Evolutionary conservation across 345 rosid genomes (phyloP).

Genomic region (Rhizophora mangle): DNA sequence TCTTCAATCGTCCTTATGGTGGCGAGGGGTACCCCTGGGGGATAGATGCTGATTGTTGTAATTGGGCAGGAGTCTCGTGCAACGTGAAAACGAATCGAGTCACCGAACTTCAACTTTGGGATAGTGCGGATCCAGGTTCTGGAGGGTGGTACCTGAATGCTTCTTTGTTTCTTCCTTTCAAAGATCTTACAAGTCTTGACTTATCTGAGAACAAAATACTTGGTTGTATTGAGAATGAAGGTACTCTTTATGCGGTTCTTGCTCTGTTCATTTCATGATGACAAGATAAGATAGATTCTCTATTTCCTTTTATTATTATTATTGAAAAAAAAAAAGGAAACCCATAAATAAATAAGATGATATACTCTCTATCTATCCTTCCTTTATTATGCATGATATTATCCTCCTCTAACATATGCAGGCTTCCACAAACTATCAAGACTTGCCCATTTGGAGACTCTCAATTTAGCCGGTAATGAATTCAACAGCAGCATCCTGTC

Average conservation of each 20-base stretch:
- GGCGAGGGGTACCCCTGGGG: too few relatives aligned
- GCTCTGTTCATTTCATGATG: too few relatives aligned
- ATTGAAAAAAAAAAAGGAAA: background rate
- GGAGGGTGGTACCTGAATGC: background rate
- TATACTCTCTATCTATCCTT: too few relatives aligned
- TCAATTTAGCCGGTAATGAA: background rate
- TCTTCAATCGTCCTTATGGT: too few relatives aligned
- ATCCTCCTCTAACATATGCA: background rate
- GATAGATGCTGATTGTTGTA: background rate
- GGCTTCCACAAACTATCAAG: background rate
- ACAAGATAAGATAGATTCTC: background rate
- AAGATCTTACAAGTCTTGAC: too few relatives aligned
- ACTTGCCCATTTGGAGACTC: background rate
- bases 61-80: constrained; percentile 5
- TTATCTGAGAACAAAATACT: too few relatives aligned
- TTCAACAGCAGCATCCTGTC: background rate
- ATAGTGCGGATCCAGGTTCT: background rate
- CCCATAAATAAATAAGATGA: too few relatives aligned
- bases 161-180: too few relatives aligned
- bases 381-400: too few relatives aligned
- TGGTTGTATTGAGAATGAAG: too few relatives aligned
- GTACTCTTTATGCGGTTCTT: too few relatives aligned
- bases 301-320: background rate
- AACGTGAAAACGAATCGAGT: background rate
- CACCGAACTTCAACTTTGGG: background rate